A percentile compares a stretch with the other conserved stretches of the same genome.
Evolutionary conservation across 768 basidiomycete genomes (phyloP).

Genomic region (Phanerodontia chrysosporium): DNA sequence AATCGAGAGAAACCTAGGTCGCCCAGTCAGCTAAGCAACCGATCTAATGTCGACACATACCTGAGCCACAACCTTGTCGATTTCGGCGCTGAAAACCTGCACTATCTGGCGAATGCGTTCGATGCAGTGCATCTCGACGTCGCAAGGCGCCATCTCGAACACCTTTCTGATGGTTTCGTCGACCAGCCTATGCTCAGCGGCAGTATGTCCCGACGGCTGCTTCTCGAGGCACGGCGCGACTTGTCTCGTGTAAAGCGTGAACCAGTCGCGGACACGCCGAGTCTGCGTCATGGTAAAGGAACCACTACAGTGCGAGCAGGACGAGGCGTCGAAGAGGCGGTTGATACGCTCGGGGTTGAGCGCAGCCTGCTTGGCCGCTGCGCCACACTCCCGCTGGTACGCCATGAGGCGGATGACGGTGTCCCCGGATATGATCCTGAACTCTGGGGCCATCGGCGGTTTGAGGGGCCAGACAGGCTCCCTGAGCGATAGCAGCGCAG

Average conservation of each 20-base stretch:
- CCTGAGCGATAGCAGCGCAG: slow-evolving; percentile 4
- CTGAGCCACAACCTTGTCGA: slow-evolving; percentile 5
- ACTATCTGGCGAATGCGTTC: slow-evolving; percentile 2
- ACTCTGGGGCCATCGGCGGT: slow-evolving; percentile 10
- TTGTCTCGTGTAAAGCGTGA: not conserved
- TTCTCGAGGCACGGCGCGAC: not conserved
- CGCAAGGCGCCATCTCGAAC: not conserved
- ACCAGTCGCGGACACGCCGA: slow-evolving; percentile 4
- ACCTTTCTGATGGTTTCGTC: not conserved
- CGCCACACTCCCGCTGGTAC: slow-evolving; percentile 12
- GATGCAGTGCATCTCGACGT: slow-evolving; percentile 2
- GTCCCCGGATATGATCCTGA: slow-evolving; percentile 8
- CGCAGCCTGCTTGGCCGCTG: not conserved
- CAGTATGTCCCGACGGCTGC: slow-evolving; percentile 3
- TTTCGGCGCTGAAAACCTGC: not conserved
- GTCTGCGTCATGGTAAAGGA: not conserved
- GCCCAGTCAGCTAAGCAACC: not conserved
- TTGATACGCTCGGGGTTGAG: not conserved
- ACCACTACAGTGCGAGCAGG: slow-evolving; percentile 3
- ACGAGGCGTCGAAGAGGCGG: not conserved
- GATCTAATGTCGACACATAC: not conserved
- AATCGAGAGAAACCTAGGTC: slow-evolving; percentile 1
- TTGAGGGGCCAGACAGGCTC: slow-evolving; percentile 12
- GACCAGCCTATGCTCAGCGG: not conserved
- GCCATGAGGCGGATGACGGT: slow-evolving; percentile 4